Conservation (phyloP, 2,329 filamentous ascomycete species). For the Ceratocystiopsis minuta region DNA sequence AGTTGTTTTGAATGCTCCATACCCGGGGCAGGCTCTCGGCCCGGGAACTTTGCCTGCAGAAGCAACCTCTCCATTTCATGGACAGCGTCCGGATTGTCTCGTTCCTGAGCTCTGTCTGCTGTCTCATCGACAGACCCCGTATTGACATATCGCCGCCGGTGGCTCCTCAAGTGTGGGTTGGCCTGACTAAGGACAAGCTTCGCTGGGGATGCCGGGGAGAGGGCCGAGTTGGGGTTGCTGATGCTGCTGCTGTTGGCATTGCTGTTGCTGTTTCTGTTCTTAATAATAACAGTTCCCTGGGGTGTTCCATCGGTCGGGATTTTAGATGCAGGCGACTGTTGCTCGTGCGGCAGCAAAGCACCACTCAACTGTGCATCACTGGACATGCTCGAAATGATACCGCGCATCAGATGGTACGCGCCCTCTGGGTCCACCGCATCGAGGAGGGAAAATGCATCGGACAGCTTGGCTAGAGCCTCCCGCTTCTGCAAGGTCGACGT, state of each 20-base stretch:
- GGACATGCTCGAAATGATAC: slow-evolving; percentile 56
- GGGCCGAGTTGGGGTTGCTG: slow-evolving; percentile 15
- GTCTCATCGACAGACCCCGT: slow-evolving; percentile 14
- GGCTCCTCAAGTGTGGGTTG: slow-evolving; percentile 72
- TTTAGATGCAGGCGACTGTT: slow-evolving; percentile 13
- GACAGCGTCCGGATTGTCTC: slow-evolving; percentile 12
- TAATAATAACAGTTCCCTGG: slow-evolving; percentile 39
- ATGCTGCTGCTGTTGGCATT: slow-evolving; percentile 13
- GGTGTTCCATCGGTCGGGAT: slow-evolving; percentile 25
- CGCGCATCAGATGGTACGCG: slow-evolving; percentile 66
- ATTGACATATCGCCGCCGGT: slow-evolving; percentile 44
- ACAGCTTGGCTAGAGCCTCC: slow-evolving; percentile 65
- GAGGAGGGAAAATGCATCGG: slow-evolving; percentile 69
- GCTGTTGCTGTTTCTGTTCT: slow-evolving; percentile 24
- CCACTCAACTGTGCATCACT: slow-evolving; percentile 46
- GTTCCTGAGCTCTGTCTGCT: slow-evolving; percentile 22
- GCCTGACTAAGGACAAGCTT: slow-evolving; percentile 64
- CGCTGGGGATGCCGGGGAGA: slow-evolving; percentile 21
- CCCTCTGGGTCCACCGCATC: slow-evolving; percentile 83
- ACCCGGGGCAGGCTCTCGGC: slow-evolving; percentile 39
- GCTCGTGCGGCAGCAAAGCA: slow-evolving; percentile 23
- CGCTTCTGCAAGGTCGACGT: slow-evolving; percentile 50
- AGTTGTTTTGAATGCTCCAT: slow-evolving; percentile 89
- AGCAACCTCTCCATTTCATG: slow-evolving; percentile 28
- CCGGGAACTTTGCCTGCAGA: slow-evolving; percentile 35